phyloP scores from a whole-genome alignment of 805 yeast genomes.

The Candida multigemmis region DNA sequence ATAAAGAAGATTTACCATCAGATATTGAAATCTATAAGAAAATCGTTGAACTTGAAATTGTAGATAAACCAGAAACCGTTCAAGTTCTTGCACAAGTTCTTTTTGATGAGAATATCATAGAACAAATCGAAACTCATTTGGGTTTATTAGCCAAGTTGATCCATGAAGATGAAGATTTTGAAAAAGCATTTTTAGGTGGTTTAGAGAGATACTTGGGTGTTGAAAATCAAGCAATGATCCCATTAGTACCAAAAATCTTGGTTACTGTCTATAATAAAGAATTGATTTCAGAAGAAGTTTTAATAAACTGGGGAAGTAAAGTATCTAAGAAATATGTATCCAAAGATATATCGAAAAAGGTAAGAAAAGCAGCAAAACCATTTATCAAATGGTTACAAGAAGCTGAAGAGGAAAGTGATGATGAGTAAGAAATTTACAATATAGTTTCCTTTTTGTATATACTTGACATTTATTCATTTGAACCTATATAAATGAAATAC shows the following conservation, averaged over 20 bases:
- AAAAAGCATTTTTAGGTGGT: constrained; percentile 90
- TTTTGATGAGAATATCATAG: constrained; percentile 68
- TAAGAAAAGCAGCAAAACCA: constrained; percentile 93
- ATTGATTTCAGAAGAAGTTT: constrained; percentile 72
- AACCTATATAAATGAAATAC: no score
- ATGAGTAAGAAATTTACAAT: no score
- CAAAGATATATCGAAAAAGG: constrained; percentile 86
- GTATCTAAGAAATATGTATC: constrained; percentile 91
- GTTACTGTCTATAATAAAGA: constrained; percentile 78
- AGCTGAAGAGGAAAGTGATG: constrained; percentile 78
- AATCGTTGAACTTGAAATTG: constrained; percentile 70
- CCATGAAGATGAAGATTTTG: constrained; percentile 51
- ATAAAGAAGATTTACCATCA: constrained; percentile 50
- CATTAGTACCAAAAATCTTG: constrained; percentile 71
- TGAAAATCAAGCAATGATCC: constrained; percentile 61
- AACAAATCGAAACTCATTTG: constrained; percentile 65
- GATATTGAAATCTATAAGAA: constrained; percentile 92
- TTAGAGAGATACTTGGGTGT: constrained; percentile 87
- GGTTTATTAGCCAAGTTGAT: constrained; percentile 79
- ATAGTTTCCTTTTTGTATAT: no score
- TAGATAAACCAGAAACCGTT: constrained; percentile 63
- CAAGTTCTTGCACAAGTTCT: constrained; percentile 90
- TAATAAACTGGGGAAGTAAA: constrained; percentile 79
- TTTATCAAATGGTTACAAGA: constrained; percentile 91
- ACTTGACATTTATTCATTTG: no score